Evolutionary conservation across 2,329 filamentous ascomycete species (phyloP).

Genomic region (Fusarium ramigenum): DNA sequence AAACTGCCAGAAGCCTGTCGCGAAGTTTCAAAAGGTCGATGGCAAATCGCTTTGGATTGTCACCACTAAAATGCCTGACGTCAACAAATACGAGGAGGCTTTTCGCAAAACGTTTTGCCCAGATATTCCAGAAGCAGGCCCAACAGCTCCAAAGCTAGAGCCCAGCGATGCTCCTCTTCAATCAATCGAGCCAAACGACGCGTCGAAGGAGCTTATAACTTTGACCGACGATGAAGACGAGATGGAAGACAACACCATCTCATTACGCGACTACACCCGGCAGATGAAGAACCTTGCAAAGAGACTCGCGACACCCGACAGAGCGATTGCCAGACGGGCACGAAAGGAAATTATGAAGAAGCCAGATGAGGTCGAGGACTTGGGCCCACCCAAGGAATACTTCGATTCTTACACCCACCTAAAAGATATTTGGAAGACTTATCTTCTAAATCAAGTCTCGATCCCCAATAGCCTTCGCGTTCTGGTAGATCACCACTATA

Average conservation of each 20-base stretch:
- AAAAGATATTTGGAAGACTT: not conserved
- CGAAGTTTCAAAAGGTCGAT: too few relatives aligned
- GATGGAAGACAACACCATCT: accelerated
- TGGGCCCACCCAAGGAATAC: accelerated
- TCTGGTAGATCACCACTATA: not conserved
- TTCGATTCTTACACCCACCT: not conserved
- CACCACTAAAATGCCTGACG: accelerated
- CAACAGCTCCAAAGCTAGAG: accelerated
- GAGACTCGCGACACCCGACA: accelerated
- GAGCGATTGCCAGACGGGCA: accelerated
- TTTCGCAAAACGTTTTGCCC: accelerated
- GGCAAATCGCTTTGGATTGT: not conserved
- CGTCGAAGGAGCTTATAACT: accelerated
- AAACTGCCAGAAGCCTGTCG: accelerated
- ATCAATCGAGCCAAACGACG: not conserved
- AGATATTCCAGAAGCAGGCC: accelerated
- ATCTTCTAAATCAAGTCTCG: accelerated
- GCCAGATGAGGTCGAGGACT: accelerated
- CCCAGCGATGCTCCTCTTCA: accelerated
- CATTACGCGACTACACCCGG: accelerated
- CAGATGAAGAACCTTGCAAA: not conserved
- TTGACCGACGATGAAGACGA: accelerated
- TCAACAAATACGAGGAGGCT: accelerated
- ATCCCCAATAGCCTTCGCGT: not conserved
- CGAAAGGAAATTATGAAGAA: not conserved